Evolutionary conservation across 1,284 basidiomycete genomes (phyloP).

Genomic region (Porogramme epimiltina): DNA sequence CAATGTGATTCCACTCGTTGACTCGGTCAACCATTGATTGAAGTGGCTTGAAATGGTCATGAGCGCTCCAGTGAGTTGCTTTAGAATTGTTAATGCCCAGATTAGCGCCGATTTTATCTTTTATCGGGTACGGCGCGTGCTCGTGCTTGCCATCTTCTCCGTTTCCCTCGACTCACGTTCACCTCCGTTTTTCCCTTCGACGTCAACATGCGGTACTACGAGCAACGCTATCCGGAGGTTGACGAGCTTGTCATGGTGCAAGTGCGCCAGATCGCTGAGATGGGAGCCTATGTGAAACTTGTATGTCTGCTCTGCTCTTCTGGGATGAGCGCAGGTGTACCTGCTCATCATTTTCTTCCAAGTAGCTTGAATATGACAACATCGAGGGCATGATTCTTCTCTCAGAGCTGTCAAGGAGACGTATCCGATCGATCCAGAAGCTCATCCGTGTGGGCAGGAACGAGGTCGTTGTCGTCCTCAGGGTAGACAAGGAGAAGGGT

Average conservation of each 20-base stretch:
- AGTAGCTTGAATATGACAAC: conserved; percentile 96
- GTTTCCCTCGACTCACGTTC: no score
- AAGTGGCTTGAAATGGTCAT: no score
- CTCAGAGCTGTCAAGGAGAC: conserved; percentile 94
- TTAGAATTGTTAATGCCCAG: neutral
- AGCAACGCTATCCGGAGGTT: conserved; percentile 83
- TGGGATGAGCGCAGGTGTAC: neutral
- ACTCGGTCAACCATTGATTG: no score
- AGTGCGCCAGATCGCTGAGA: conserved; percentile 98
- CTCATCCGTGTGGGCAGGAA: conserved; percentile 97
- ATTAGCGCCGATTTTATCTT: conserved; percentile 18
- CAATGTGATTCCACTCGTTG: no score
- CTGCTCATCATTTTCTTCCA: conserved; percentile 11
- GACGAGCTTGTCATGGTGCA: conserved; percentile 99
- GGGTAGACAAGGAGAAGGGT: conserved; percentile 99
- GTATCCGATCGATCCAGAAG: conserved; percentile 98
- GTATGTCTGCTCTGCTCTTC: conserved; percentile 48
- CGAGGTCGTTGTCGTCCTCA: conserved; percentile 97
- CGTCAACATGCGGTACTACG: conserved; percentile 74
- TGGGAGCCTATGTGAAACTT: conserved; percentile 99
- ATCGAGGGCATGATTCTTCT: conserved; percentile 99
- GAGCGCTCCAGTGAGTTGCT: no score
- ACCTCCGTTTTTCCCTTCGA: neutral
- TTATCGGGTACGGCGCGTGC: no score
- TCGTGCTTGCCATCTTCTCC: no score